Conservation (phyloP, 805 yeast species). For the Candida insectorum region DNA sequence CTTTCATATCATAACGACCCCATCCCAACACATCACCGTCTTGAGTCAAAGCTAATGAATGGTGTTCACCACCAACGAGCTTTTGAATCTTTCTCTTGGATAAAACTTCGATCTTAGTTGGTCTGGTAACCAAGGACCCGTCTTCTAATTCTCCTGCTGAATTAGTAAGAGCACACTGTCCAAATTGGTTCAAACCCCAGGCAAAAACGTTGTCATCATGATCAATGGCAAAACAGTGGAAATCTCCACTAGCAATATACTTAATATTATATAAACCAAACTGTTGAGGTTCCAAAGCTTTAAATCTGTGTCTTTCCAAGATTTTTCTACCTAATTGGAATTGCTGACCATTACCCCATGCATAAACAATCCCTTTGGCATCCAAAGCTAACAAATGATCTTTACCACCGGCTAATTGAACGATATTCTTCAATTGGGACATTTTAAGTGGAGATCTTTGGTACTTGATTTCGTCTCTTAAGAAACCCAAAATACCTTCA, state of each 20-base stretch:
- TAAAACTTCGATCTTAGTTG: slow-evolving; percentile 69
- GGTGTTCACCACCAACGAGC: slow-evolving; percentile 94
- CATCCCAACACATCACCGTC: slow-evolving; percentile 76
- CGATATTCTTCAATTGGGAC: slow-evolving; percentile 59
- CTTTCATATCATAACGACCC: slow-evolving; percentile 94
- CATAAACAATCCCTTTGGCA: slow-evolving; percentile 78
- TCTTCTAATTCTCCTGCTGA: slow-evolving; percentile 73
- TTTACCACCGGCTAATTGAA: slow-evolving; percentile 86
- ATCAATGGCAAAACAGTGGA: slow-evolving; percentile 90
- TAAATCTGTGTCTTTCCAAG: slow-evolving; percentile 70
- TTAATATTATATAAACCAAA: slow-evolving; percentile 78
- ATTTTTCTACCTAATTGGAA: slow-evolving; percentile 87
- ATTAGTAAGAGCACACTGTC: slow-evolving; percentile 78
- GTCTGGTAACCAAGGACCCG: slow-evolving; percentile 75
- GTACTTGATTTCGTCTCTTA: slow-evolving; percentile 49
- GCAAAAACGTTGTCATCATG: slow-evolving; percentile 65
- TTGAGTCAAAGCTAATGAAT: slow-evolving; percentile 69
- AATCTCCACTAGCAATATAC: slow-evolving; percentile 88
- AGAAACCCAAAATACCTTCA: slow-evolving; percentile 87
- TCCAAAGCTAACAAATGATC: slow-evolving; percentile 88
- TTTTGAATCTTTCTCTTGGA: slow-evolving; percentile 52
- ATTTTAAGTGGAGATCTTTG: slow-evolving; percentile 71
- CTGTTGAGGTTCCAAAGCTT: slow-evolving; percentile 75
- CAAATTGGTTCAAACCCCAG: slow-evolving; percentile 97
- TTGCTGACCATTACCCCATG: slow-evolving; percentile 98